Evolutionary conservation across 208 protist species (phyloP).

Genomic region (Sergeia podlipaevii): DNA sequence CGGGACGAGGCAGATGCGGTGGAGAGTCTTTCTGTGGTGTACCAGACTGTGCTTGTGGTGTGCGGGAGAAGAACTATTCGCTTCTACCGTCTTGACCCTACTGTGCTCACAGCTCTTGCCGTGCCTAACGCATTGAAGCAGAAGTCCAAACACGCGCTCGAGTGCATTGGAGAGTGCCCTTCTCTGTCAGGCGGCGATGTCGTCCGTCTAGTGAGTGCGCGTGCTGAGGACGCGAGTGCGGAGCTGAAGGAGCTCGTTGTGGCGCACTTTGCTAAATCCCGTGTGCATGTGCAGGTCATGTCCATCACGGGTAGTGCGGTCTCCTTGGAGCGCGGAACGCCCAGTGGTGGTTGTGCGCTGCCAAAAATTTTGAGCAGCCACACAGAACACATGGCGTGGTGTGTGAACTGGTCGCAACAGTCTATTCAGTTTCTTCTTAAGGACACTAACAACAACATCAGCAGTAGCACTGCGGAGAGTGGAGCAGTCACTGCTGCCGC

Average conservation of each 20-base stretch:
- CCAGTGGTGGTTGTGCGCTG: conserved; percentile 15
- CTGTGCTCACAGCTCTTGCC: not conserved
- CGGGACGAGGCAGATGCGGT: not conserved
- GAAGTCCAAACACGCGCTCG: no score
- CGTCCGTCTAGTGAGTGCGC: not conserved
- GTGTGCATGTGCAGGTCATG: conserved; percentile 4
- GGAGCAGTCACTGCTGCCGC: conserved; percentile 2
- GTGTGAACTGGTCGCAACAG: conserved; percentile 26
- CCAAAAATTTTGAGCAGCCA: conserved; percentile 1
- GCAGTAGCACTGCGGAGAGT: not conserved
- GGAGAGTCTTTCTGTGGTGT: not conserved
- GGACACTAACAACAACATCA: no score
- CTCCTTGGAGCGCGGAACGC: conserved; percentile 13
- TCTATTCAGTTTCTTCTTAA: not conserved
- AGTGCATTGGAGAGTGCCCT: no score
- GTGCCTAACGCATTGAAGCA: not conserved
- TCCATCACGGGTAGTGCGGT: not conserved
- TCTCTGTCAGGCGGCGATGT: no score
- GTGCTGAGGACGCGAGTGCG: not conserved
- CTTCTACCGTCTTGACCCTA: not conserved
- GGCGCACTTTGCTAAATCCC: not conserved
- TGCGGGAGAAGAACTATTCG: not conserved
- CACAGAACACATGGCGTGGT: conserved; percentile 13
- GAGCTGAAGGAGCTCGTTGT: conserved; percentile 2
- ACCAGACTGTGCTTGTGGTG: conserved; percentile 7